Conservation (phyloP, 1,284 basidiomycete species). For the Vanrija sp. region DNA sequence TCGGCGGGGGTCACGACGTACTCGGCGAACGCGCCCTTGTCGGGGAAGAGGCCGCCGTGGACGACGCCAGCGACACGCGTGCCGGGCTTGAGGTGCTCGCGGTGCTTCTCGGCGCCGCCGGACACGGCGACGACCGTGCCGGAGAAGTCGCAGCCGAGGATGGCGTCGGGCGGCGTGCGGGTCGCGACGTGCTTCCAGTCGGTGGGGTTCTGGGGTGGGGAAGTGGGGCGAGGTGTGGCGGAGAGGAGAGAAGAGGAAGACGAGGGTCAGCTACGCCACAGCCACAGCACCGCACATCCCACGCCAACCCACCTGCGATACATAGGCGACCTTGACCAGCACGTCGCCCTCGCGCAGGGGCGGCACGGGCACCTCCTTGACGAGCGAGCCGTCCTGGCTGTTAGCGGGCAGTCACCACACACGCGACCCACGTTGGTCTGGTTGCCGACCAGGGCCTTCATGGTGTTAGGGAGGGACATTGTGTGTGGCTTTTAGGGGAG, state of each 20-base stretch:
- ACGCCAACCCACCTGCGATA: conserved; percentile 27
- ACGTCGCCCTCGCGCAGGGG: conserved; percentile 37
- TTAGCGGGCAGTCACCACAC: no score
- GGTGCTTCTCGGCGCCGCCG: not conserved
- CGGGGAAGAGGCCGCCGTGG: conserved; percentile 49
- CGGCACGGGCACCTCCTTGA: conserved; percentile 36
- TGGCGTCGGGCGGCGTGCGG: conserved; percentile 4
- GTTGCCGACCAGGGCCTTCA: not conserved
- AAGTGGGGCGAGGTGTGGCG: not conserved
- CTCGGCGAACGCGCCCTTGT: conserved; percentile 48
- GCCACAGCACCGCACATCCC: no score
- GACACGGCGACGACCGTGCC: conserved; percentile 49
- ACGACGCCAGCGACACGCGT: conserved; percentile 53
- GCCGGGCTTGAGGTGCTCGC: conserved; percentile 38
- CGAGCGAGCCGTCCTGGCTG: not conserved
- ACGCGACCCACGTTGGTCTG: no score
- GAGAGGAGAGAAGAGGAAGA: not conserved
- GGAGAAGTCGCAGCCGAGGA: conserved; percentile 44
- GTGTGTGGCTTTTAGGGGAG: no score
- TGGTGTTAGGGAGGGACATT: not conserved
- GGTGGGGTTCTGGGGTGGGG: conserved; percentile 35
- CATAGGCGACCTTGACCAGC: conserved; percentile 44
- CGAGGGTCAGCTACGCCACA: not conserved
- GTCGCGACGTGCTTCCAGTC: conserved; percentile 39
- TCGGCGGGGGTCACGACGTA: conserved; percentile 44